Evolutionary conservation across 768 basidiomycete species (phyloP).

Genomic region (Leccinum subgranulosum): DNA sequence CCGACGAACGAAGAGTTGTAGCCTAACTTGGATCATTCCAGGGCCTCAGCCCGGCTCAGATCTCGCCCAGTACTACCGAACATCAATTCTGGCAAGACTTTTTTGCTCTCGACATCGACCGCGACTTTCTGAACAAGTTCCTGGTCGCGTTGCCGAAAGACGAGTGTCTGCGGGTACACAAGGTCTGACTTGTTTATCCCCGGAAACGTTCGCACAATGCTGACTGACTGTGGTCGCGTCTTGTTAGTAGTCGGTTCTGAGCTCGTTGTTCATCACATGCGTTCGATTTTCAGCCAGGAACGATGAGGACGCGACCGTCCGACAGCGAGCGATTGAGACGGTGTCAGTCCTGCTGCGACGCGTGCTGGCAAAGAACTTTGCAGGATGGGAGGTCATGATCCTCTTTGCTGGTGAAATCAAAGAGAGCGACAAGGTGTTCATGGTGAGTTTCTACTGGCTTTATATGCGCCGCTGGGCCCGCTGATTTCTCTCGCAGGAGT

Average conservation of each 20-base stretch:
- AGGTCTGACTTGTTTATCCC: constrained; percentile 37
- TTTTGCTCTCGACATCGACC: constrained; percentile 49
- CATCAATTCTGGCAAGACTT: constrained; percentile 52
- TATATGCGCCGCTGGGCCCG: neutral
- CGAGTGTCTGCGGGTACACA: constrained; percentile 45
- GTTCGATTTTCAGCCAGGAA: constrained; percentile 36
- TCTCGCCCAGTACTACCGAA: constrained; percentile 42
- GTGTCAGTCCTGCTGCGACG: constrained; percentile 45
- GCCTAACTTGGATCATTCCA: constrained; percentile 17
- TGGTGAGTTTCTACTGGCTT: constrained; percentile 29
- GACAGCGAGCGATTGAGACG: constrained; percentile 48
- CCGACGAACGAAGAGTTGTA: neutral
- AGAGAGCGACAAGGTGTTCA: constrained; percentile 57
- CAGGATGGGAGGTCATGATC: constrained; percentile 75
- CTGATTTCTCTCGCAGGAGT: constrained; percentile 36
- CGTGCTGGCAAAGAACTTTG: constrained; percentile 53
- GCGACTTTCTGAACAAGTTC: constrained; percentile 40
- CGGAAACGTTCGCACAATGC: too few relatives aligned
- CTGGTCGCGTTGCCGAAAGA: constrained; percentile 45
- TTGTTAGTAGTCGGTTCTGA: constrained; percentile 48
- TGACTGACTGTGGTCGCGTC: constrained; percentile 5
- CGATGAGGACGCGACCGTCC: constrained; percentile 15
- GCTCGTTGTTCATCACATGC: constrained; percentile 45
- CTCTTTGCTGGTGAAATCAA: constrained; percentile 58
- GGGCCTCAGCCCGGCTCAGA: constrained; percentile 42